phyloP scores from a whole-genome alignment of 257 asterid species.

The Ocimum tenuiflorum region DNA sequence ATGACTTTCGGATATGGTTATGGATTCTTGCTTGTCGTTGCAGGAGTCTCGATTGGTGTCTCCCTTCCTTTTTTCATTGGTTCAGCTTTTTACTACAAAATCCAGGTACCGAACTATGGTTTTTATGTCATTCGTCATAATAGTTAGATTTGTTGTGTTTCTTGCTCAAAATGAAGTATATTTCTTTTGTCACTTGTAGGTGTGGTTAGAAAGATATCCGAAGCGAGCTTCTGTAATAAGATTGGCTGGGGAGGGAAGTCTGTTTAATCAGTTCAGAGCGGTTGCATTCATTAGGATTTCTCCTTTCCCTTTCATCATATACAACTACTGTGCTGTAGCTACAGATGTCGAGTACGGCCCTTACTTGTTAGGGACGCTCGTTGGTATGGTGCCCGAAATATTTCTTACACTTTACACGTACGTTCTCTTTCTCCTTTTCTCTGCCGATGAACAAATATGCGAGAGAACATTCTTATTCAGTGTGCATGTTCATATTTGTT shows the following conservation, averaged over 20 bases:
- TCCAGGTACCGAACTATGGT: slow-evolving; percentile 39
- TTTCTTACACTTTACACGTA: slow-evolving; percentile 83
- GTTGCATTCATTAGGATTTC: slow-evolving; percentile 76
- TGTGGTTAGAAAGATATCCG: slow-evolving; percentile 66
- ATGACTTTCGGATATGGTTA: slow-evolving; percentile 59
- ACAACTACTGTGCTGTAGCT: slow-evolving; percentile 83
- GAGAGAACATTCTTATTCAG: neutral
- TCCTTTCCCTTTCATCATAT: slow-evolving; percentile 76
- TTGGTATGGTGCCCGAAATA: slow-evolving; percentile 84
- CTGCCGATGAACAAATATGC: neutral
- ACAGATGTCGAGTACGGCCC: slow-evolving; percentile 63
- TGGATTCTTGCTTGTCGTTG: slow-evolving; percentile 53
- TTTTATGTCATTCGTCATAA: neutral
- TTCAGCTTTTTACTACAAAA: slow-evolving; percentile 53
- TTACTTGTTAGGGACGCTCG: slow-evolving; percentile 67
- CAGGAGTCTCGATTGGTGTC: slow-evolving; percentile 53
- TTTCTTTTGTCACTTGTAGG: slow-evolving; percentile 28
- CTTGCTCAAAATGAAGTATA: neutral
- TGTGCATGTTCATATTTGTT: no score
- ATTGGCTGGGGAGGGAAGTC: slow-evolving; percentile 83
- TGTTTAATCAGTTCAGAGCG: slow-evolving; percentile 70
- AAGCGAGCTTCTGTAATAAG: slow-evolving; percentile 73
- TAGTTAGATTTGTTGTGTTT: neutral
- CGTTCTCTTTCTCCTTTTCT: slow-evolving; percentile 23
- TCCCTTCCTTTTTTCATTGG: slow-evolving; percentile 79